Conservation (phyloP, 371 early-diverging fungal genomes). For the Nematocida sp. region DNA sequence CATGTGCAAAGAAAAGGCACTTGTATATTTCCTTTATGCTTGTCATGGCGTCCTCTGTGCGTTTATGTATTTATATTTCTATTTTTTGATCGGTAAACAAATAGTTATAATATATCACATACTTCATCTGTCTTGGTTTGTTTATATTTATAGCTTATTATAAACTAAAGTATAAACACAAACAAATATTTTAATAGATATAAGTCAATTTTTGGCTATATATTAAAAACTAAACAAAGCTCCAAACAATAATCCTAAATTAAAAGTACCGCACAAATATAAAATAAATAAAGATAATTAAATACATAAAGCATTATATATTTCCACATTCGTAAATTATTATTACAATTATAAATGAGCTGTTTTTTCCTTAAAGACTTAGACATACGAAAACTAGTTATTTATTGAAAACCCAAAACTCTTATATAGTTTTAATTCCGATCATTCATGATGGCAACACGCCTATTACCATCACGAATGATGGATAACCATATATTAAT, state of each 20-base stretch:
- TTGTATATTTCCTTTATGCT: slow-evolving; percentile 3
- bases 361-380: too few species aligned
- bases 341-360: too few species aligned
- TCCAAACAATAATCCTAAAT: neutral
- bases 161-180: neutral
- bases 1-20: neutral
- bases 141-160: neutral
- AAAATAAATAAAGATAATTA: too few species aligned
- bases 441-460: too few species aligned
- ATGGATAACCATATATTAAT: too few species aligned
- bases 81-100: slow-evolving; percentile 23
- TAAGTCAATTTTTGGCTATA: neutral
- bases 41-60: neutral
- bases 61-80: slow-evolving; percentile 5
- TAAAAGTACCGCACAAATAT: too few species aligned
- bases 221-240: neutral
- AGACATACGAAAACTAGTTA: too few species aligned
- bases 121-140: neutral
- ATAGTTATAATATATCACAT: slow-evolving; percentile 6
- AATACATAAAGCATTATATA: too few species aligned
- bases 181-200: neutral
- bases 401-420: too few species aligned
- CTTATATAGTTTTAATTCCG: too few species aligned
- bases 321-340: too few species aligned
- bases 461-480: too few species aligned